Base-by-base conservation (phyloP, 1,284 basidiomycete species). In the Papiliotrema nemorosa region DNA sequence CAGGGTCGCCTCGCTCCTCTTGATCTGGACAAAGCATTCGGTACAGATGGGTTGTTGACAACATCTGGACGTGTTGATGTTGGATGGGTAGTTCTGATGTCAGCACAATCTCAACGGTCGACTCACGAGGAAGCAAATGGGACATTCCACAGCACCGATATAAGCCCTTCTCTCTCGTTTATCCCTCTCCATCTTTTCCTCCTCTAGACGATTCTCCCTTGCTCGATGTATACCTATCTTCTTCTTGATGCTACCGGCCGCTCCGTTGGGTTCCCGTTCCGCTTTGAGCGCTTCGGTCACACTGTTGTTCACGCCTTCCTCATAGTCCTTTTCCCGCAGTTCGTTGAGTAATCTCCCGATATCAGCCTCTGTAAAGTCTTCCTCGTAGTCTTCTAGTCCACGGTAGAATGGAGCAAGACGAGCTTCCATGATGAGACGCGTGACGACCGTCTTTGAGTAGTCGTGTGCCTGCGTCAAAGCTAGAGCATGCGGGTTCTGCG, bases 21-120 rank as follows among this genome's bases (percentile, higher is more conserved):
- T 97, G 77, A 98, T 97, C 77, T 97, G 93, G 16, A 97, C 92
- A 69, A 99, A 98, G 72, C 94, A 99, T 75, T 99, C 94, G 29
- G 94, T 97, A 73, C 94, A 99, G 64, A 99, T 93, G 26, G 90
- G 87, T 67, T 99, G 94, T 78, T 93, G 90, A 72, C 94, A 99
- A 75, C 94, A 99, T 67, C 94, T 83, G 21, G 93, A 96, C 59
- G 85, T 86, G 73, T 98, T 97, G 75, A 97, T 94, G 70, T 94
- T 93, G 25, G 87, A 81, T 29, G 92, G 92, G 69, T 96, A 97
- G 74, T 92, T 69, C 69, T 72, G 52, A 5, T 14, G 36, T 14
- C 38, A 22, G 43, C 13, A 35, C 41, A 26, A 24, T 33, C 20
- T n/a, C n/a, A 4, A 25, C 18, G n/a, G 7, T 5, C 14, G 24